Base-by-base conservation (phyloP, 2,329 filamentous ascomycete genomes). In the Verticillium nonalfalfae region DNA sequence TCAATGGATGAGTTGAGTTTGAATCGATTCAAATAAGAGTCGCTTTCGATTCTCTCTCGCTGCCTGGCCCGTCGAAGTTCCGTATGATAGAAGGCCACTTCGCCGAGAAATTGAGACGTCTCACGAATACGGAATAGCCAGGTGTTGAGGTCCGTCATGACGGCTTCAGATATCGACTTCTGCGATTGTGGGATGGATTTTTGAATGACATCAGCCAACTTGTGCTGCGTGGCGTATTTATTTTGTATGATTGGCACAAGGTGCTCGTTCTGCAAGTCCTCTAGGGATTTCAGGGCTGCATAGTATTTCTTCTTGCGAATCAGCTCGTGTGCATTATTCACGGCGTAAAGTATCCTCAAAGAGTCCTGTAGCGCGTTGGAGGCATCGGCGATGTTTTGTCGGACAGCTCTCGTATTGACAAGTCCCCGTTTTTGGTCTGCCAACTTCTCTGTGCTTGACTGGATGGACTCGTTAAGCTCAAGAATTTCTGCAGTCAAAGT, bases 71-170 rank as follows among this genome's bases (percentile, higher is more conserved):
- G 85, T 55, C 95, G 87, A 72, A 96, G 85, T 68, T 97, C 90
- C 0, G 95, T 99, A 71, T 98, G 93, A 71, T 96, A 98, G 72
- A 99, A 96, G 4, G 95, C 93, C 7, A 99, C 91, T 73, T 99
- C 95, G 4, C 95, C 95, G 7, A 99, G 78, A 65, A 97, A 97
- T 68, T 97, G 94, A 1, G 95, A 97, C 18, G 93, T 96, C 74
- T 99, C 95, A 69, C 95, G 88, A 65, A 99, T 96, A 26, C 91
- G 88, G 70, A 90, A 99, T 10, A 99, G 81, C 95, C 95, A 99
- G 0, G 93, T 97, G 71, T 98, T 98, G 60, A 99, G 78, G 75
- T 99, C 95, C 2, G 86, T 90, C 92, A 98, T 98, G 67, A 99
- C 95, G 14, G 93, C 93, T 75, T 98, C 94, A 4, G 94, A 94